Conservation (phyloP, 1,284 basidiomycete species). For the Wallemia mellicola region DNA sequence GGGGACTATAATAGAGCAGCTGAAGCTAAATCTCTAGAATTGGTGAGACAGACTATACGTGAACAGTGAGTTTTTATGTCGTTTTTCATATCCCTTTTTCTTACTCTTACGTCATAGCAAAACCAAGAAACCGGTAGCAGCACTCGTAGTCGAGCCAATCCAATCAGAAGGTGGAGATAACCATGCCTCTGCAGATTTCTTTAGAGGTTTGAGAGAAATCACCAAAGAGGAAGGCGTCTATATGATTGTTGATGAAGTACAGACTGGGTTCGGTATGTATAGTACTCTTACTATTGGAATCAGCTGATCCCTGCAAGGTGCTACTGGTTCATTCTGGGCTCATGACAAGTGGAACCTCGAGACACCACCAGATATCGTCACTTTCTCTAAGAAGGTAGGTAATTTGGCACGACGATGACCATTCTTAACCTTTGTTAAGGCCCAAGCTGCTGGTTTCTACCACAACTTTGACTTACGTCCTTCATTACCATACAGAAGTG, state of each 20-base stretch:
- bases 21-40: conserved; percentile 13
- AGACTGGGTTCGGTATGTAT: conserved; percentile 21
- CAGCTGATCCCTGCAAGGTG: conserved; percentile 8
- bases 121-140: conserved; percentile 20
- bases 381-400: conserved; percentile 24
- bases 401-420: too few species aligned
- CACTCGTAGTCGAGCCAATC: conserved; percentile 25
- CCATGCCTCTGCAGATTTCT: conserved; percentile 23
- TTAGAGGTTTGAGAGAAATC: conserved; percentile 19
- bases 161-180: conserved; percentile 26
- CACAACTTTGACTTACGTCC: conserved; percentile 22
- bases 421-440: too few species aligned
- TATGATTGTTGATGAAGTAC: conserved; percentile 23
- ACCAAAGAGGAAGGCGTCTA: conserved; percentile 21
- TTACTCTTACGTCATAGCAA: conserved; percentile 10
- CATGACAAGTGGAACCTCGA: conserved; percentile 24
- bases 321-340: conserved; percentile 26
- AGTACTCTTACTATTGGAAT: background rate
- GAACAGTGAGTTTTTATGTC: conserved; percentile 5
- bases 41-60: conserved; percentile 17
- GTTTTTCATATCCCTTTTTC: background rate
- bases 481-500: conserved; percentile 20
- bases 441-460: conserved; percentile 18
- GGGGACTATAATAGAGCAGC: conserved; percentile 19
- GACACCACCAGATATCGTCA: conserved; percentile 22